Percentiles rank a stretch among this genome's conserved stretches.
phyloP scores from a whole-genome alignment of 129 eudicot species.

The Lonicera japonica region DNA sequence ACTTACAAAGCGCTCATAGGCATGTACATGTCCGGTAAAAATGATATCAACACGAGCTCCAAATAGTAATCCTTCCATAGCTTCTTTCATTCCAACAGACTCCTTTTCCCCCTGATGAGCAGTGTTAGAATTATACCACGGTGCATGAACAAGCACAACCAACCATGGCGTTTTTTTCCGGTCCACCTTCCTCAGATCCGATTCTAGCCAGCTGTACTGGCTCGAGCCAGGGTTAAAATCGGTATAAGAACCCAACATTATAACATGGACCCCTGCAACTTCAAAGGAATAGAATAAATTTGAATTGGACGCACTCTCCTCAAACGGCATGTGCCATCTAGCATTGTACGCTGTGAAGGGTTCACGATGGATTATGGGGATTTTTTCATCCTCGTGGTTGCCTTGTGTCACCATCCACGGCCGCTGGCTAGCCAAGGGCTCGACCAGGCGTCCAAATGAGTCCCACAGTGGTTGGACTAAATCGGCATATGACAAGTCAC shows the following conservation, averaged over 20 bases:
- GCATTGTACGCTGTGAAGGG: constrained; percentile 68
- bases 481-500: constrained; percentile 77
- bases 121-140: constrained; percentile 66
- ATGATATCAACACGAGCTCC: constrained; percentile 54
- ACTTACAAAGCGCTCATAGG: constrained; percentile 72
- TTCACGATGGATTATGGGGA: constrained; percentile 15
- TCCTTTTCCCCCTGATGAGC: constrained; percentile 72
- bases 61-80: constrained; percentile 63
- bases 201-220: constrained; percentile 61
- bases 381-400: constrained; percentile 67
- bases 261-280: constrained; percentile 54
- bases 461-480: constrained; percentile 51
- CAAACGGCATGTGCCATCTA: constrained; percentile 83
- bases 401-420: constrained; percentile 98
- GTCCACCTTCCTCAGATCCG: constrained; percentile 49
- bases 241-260: constrained; percentile 77
- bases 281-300: constrained; percentile 69
- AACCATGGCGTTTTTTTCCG: constrained; percentile 66
- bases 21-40: constrained; percentile 82
- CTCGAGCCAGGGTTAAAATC: constrained; percentile 48
- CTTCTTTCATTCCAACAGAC: constrained; percentile 39
- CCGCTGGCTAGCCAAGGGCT: constrained; percentile 63
- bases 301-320: constrained; percentile 55
- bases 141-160: constrained; percentile 57
- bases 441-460: constrained; percentile 58